Evolutionary conservation across 106 monocot species (phyloP).

Genomic region (Dendrobium nobile): DNA sequence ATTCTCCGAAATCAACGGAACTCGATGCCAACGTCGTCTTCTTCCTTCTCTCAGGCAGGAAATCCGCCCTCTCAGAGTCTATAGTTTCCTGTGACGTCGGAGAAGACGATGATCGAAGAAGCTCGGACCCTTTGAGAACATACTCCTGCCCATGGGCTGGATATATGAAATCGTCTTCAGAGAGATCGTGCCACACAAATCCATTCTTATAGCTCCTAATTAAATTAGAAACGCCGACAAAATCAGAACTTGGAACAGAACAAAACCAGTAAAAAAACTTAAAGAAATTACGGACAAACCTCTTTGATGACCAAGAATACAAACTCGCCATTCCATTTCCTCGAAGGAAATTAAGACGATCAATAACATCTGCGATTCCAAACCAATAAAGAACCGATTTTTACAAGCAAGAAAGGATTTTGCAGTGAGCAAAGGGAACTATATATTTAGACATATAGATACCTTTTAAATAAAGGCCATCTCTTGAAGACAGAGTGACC

Average conservation of each 20-base stretch:
- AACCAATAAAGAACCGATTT: background rate
- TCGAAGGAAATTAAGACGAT: slow-evolving; percentile 60
- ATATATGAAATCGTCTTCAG: slow-evolving; percentile 73
- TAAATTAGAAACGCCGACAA: background rate
- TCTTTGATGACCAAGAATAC: slow-evolving; percentile 89
- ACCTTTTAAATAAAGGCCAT: slow-evolving; percentile 79
- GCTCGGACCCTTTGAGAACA: slow-evolving; percentile 88
- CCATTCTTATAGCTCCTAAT: slow-evolving; percentile 87
- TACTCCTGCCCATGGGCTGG: slow-evolving; percentile 76
- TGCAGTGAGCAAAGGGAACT: background rate
- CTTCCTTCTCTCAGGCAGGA: slow-evolving; percentile 16
- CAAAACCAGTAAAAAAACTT: background rate
- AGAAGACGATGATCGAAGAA: slow-evolving; percentile 14
- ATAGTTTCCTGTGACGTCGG: slow-evolving; percentile 12
- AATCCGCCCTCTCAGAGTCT: slow-evolving; percentile 9
- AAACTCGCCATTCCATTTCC: slow-evolving; percentile 66
- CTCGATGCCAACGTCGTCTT: slow-evolving; percentile 19
- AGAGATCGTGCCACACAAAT: slow-evolving; percentile 94
- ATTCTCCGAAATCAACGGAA: slow-evolving; percentile 60
- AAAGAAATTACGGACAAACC: slow-evolving; percentile 21
- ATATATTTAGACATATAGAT: background rate
- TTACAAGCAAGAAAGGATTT: background rate
- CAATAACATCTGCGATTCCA: slow-evolving; percentile 46
- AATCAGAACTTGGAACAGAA: background rate
- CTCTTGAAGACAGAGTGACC: slow-evolving; percentile 53